These are phyloP conservation scores for Neurospora tetrasperma DNA, from an alignment of 495 filamentous ascomycete genomes.

Conservation along the genomic window DNA sequence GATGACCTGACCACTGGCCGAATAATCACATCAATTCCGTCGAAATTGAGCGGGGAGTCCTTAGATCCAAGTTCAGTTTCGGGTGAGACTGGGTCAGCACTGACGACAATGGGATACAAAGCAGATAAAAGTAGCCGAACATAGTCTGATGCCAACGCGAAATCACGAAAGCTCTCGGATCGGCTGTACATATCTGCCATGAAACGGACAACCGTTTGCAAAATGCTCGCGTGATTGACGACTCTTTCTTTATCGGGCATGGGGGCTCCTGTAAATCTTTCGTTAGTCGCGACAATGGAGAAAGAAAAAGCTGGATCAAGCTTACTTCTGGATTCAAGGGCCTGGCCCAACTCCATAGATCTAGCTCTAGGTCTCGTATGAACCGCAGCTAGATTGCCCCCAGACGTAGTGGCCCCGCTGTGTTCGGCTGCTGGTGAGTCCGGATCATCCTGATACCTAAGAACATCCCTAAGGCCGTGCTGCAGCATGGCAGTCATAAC, in stretches of 20 bases:
- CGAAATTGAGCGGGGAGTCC: constrained; percentile 69
- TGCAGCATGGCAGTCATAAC: constrained; percentile 86
- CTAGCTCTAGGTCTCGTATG: constrained; percentile 32
- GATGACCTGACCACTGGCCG: constrained; percentile 55
- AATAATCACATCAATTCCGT: constrained; percentile 74
- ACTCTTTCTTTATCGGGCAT: constrained; percentile 38
- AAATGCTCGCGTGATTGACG: constrained; percentile 41
- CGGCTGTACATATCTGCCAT: constrained; percentile 64
- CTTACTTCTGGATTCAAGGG: constrained; percentile 42
- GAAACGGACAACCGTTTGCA: constrained; percentile 70
- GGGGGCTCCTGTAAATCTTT: constrained; percentile 13
- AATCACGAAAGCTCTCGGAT: constrained; percentile 68
- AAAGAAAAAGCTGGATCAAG: not conserved
- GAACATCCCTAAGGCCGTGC: constrained; percentile 58
- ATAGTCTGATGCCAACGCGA: constrained; percentile 66
- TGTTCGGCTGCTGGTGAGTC: constrained; percentile 37
- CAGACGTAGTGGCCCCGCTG: constrained; percentile 3
- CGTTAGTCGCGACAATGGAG: constrained; percentile 8
- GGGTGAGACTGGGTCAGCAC: constrained; percentile 67
- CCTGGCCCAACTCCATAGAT: constrained; percentile 39
- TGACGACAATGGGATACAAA: constrained; percentile 77
- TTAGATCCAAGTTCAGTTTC: constrained; percentile 74
- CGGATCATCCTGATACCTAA: constrained; percentile 50
- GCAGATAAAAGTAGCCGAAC: constrained; percentile 64
- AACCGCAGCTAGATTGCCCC: constrained; percentile 12